Base-by-base conservation (phyloP, 768 basidiomycete genomes). In the Leucogyrophana mollusca region DNA sequence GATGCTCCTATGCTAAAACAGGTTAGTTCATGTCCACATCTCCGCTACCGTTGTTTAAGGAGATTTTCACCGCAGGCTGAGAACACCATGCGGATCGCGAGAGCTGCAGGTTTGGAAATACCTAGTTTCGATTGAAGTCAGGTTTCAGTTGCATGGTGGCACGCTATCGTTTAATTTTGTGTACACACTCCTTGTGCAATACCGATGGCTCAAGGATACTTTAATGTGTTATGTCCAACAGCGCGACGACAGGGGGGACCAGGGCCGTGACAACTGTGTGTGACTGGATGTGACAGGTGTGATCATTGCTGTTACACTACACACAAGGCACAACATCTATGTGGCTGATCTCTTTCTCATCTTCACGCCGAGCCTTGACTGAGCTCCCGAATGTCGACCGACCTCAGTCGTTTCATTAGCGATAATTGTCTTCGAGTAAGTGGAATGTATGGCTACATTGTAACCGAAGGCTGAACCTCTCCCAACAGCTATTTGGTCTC, bases 1-100 rank as follows among this genome's bases (percentile, higher is more conserved):
- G 92, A 95, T 62, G 87, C 87, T 7, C 92, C 92, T 0, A 91
- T 95, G 85, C 70, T 94, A 34, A 87, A 89, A 61, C 89, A 90
- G 77, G 85, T 79, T 47, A 47, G 66, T 43, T 24, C 25, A 32
- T 17, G 11, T 22, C 25, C 21, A 44, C 9, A 40, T 40, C 9
- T 34, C 27, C 27, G 27, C 13, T 30, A 7, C 13, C 27, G 27
- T 7, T 30, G 27, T 13, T 13, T 13, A 30, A 7, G 27, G 13
- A 30, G n/a, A n/a, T n/a, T n/a, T 14, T 5, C 10, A 23, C 21
- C 9, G 3, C 43, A 79, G 78, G 78, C 79, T 4, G 62, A 78
- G 62, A 78, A 74, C 21, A 73, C 69, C 8, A 70, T 87, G 39
- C 64, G 66, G 4, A 62, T 77, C 27, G 85, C 85, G 0, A 64